phyloP scores from a whole-genome alignment of 208 protist genomes.

The Lotmaria passim region DNA sequence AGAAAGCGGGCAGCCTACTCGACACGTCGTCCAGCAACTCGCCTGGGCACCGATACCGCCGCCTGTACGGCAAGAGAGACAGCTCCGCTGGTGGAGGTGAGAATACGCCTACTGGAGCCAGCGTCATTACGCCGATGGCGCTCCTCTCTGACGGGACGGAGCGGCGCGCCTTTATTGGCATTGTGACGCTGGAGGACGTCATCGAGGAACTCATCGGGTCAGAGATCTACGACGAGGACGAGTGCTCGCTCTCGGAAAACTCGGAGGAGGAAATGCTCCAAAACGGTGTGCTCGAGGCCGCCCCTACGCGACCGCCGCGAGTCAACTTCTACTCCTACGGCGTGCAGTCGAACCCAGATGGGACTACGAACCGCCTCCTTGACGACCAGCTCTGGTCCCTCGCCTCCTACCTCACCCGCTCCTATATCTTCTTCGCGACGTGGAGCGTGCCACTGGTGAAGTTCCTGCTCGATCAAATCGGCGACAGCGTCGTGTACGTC shows the following conservation, averaged over 20 bases:
- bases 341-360: slow-evolving; percentile 14
- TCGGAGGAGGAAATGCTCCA: slow-evolving; percentile 24
- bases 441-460: slow-evolving; percentile 66
- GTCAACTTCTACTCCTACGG: slow-evolving; percentile 85
- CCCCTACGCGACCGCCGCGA: slow-evolving; percentile 35
- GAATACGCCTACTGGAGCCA: not conserved
- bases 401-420: slow-evolving; percentile 58
- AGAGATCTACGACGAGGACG: slow-evolving; percentile 88
- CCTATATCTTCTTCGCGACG: slow-evolving; percentile 64
- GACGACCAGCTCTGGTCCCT: slow-evolving; percentile 76
- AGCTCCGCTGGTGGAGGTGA: not conserved
- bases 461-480: slow-evolving; percentile 60
- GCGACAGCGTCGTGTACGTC: slow-evolving; percentile 49
- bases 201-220: slow-evolving; percentile 74
- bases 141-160: slow-evolving; percentile 18
- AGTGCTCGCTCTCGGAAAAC: slow-evolving; percentile 31
- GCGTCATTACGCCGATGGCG: slow-evolving; percentile 25
- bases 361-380: slow-evolving; percentile 28
- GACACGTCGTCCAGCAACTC: not conserved
- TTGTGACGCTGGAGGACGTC: slow-evolving; percentile 84
- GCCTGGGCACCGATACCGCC: not conserved
- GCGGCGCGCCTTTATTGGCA: slow-evolving; percentile 35
- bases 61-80: not conserved
- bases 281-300: not conserved
- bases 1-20: not conserved